Base-by-base conservation (phyloP, 108 stramenopile species). In the Aurantiochytrium sp. region DNA sequence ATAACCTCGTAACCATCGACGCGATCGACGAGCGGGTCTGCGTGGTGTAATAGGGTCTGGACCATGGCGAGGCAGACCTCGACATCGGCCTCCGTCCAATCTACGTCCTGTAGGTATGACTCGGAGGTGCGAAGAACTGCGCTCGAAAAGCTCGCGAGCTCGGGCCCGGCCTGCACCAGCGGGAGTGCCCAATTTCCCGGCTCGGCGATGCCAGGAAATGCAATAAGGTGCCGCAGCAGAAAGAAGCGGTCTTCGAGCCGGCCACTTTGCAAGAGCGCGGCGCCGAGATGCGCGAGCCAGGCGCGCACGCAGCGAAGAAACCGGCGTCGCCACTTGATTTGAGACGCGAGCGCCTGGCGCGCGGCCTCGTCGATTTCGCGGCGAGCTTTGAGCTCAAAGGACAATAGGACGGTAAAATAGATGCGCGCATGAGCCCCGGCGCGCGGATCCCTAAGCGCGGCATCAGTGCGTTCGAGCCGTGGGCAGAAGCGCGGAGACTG, bases 31-130 rank as follows among this genome's bases (percentile, higher is more conserved):
- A 65, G 59, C 34, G 59, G 59, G 10, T 65, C 59, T 6, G 59
- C 59, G 34, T 65, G 59, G 10, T 65, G 32, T 34, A 65, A 65
- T 12, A 65, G 24, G 1, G 59, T 34, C 19, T 65, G 59, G 8
- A 65, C 59, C 59, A 65, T 65, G 59, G 59, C 59, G 34, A 65
- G 59, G 2, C 59, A 65, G 59, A 65, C 59, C 59, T 65, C 32
- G 32, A 65, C 24, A 34, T 65, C 59, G 22, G 27, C 2, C 8
- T 65, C 59, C 8, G 59, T 12, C 59, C 59, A 65, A 12, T 65
- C 59, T 12, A 65, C 12, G 59, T 65, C 59, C 10, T 30, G 32
- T 10, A 65, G 59, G 32, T 65, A 19, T 17, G 59, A 30, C 19
- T 8, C 59, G 19, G 22, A 24, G 22, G 59, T 34, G 10, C 15